Base-by-base conservation (phyloP, 2,329 filamentous ascomycete genomes). In the Scedosporium minutisporum region DNA sequence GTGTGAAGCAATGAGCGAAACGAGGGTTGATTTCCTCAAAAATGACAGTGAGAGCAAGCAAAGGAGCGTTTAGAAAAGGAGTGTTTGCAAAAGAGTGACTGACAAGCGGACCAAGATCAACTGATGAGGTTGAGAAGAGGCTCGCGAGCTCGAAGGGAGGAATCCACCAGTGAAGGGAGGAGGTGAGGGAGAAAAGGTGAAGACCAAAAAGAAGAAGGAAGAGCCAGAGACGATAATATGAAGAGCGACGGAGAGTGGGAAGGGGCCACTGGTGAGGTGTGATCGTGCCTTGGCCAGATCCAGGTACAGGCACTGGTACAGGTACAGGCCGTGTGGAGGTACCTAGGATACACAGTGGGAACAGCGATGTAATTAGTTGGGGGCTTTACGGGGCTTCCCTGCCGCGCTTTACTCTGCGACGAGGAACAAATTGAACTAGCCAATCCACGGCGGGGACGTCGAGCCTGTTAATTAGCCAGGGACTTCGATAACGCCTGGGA, bases 401-500 rank as follows among this genome's bases (percentile, higher is more conserved):
- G 57, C 57, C 57, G 59, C 48, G 44, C 59, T 53, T 61, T 29
- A 33, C 55, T 53, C 59, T 61, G 59, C 44, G 59, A 61, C 59
- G 41, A 53, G 44, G 29, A 44, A 7, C 33, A 14, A 14, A 38
- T 38, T 38, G 33, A 38, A 46, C 41, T n/a, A 33, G 16, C 59
- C 59, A 61, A 61, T 61, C 59, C 44, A 44, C 21, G 42, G n/a
- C 33, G n/a, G 44, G 33, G 59, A 53, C 10, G 25, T 12, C 48
- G 44, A 21, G 21, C 42, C 21, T 21, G 44, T 14, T 46, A 61
- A 61, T 61, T 61, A 53, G 23, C 59, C n/a, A 61, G 59, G 59
- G 59, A 38, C 44, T 53, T 6, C 23, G 51, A 27, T 14, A 27
- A 55, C 23, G 51, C 59, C 44, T 33, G 21, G 41, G 10, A 23